Base-by-base conservation (phyloP, 768 basidiomycete genomes). In the Phylloporus scabripes region DNA sequence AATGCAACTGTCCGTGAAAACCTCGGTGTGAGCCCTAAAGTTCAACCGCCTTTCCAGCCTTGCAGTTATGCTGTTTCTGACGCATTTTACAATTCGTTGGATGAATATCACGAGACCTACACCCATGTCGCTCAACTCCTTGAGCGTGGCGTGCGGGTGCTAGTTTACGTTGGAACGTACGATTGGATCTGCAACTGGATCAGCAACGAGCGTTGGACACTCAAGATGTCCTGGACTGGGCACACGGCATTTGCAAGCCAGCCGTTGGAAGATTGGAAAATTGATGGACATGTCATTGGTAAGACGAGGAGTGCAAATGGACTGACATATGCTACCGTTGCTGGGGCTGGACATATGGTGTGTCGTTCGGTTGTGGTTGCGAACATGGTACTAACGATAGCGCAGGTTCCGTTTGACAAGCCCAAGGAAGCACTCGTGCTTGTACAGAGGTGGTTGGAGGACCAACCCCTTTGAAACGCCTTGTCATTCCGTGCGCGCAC, bases 171-270 rank as follows among this genome's bases (percentile, higher is more conserved):
- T 1, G 85, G 85, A 17, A 83, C 80, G 38, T 83, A 82, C 54
- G 84, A 87, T 58, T 87, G 84, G 83, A 83, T 83, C 52, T 89
- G 86, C 61, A 87, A 88, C 61, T 86, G 81, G 79, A 68, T 87
- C 24, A 82, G 83, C 14, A 92, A 91, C 66, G 79, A 79, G 59
- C 71, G 80, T 36, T 91, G 89, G 89, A 78, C 83, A 7, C 77
- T 87, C 43, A 71, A 76, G 51, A 70, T 92, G 44, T 77, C 83
- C 45, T 91, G 90, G 90, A 78, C 76, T 40, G 85, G 85, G 2
- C 66, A 73, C 41, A 70, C 71, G 34, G 74, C 59, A 6, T 90
- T 83, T 64, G 64, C 62, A 2, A 60, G 55, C 14, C 71, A 72
- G 14, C 66, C 72, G 21, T 76, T 81, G 72, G 70, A 74, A 21